These are phyloP conservation scores for Cudoniella acicularis DNA, from an alignment of 495 filamentous ascomycete genomes.

Conservation along the genomic window DNA sequence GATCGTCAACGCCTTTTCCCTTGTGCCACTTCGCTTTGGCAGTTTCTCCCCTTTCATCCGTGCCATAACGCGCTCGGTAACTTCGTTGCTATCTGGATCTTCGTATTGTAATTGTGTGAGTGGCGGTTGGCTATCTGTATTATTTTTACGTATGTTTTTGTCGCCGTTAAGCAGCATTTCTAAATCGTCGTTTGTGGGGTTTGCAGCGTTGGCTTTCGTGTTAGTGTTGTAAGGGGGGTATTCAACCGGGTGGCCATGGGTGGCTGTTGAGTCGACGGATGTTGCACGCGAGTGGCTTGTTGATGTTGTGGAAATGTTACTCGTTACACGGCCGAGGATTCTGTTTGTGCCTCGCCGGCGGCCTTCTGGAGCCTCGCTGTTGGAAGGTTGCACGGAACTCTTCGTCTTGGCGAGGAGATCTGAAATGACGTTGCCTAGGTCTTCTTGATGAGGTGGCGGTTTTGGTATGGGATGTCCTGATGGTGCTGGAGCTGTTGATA, in stretches of 20 bases:
- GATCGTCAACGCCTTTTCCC: conserved; percentile 28
- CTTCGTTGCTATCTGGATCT: conserved; percentile 37
- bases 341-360: conserved; percentile 34
- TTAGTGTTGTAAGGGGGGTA: conserved; percentile 16
- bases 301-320: conserved; percentile 41
- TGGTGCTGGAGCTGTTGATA: conserved; percentile 26
- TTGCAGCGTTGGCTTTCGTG: no score
- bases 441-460: conserved; percentile 19
- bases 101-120: conserved; percentile 45
- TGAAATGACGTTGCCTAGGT: conserved; percentile 21
- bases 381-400: not conserved
- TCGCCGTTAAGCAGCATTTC: conserved; percentile 14
- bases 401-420: conserved; percentile 13
- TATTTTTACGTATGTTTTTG: conserved; percentile 11
- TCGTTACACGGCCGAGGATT: conserved; percentile 46
- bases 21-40: conserved; percentile 1
- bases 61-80: conserved; percentile 30
- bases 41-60: conserved; percentile 30
- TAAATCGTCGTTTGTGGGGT: conserved; percentile 18
- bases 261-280: conserved; percentile 27
- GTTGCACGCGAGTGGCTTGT: conserved; percentile 16
- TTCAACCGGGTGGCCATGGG: conserved; percentile 16
- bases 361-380: conserved; percentile 2
- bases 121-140: conserved; percentile 19
- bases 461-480: conserved; percentile 16